Evolutionary conservation across 345 rosid genomes (phyloP), one percentile per base, ranked within the genome.

Genomic region (Gossypium arboreum): DNA sequence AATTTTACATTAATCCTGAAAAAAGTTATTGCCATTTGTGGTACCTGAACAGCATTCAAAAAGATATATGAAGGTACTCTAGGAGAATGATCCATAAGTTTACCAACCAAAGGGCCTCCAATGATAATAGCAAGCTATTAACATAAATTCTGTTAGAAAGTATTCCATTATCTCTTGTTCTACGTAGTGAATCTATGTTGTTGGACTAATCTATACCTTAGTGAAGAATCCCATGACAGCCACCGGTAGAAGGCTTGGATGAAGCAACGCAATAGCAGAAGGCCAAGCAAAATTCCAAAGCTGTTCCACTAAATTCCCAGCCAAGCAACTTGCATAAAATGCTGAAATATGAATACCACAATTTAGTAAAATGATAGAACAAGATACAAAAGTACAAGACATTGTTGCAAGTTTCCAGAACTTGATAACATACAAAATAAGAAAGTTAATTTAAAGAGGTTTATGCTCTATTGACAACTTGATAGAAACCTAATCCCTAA

Each of bases 211-310:
- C 2, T 55, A 77, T 76, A 94, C 88, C 91, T 94, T 94, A 22
- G 94, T 80, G 73, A 91, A 86, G 73, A 92, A 94, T 48, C 98
- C 93, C 84, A 92, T 83, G 85, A 89, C 86, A 50, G 98, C 98
- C 77, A 94, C 98, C 0, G 98, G 98, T 79, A 91, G 86, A 81
- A 94, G 95, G 85, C 98, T 94, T 18, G 97, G 92, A 84, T 92
- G 92, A 61, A 92, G 89, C 92, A 94, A 69, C 7, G 98, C 98
- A 71, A 94, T 91, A 50, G 98, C 92, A 56, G 97, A 91, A 4
- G 98, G 98, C 97, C 97, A 94, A 71, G 97, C 94, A 77, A 94
- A 94, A 78, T 83, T 91, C 98, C 98, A 92, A 2, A 94, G 89
- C 76, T 90, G 95, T 69, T 94, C 98, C 78, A 94, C 98, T 69